Conservation (phyloP, 176 grass and related monocot genomes). For the Saccharum officinarum region DNA sequence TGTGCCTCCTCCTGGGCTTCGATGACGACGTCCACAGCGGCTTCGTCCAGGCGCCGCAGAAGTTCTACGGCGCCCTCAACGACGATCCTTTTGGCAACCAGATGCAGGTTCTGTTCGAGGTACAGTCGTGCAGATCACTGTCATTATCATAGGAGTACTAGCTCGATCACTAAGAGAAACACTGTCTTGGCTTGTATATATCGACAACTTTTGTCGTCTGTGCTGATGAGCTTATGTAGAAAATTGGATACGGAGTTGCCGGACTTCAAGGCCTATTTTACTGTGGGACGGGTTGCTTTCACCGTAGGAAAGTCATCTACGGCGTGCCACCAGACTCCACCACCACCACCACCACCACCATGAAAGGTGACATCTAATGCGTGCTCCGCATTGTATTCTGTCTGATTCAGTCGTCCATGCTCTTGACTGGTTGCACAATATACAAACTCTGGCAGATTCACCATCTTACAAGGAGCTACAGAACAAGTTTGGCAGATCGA, state of each 20-base stretch:
- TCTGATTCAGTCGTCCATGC: background rate
- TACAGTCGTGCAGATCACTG: background rate
- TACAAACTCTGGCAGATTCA: slow-evolving; percentile 20
- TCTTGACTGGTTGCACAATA: background rate
- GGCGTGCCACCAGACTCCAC: background rate
- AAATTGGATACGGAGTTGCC: background rate
- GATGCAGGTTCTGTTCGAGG: background rate
- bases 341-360: background rate
- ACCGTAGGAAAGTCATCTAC: slow-evolving; percentile 60
- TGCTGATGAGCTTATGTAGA: slow-evolving; percentile 8
- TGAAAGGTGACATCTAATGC: background rate
- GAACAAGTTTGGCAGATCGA: slow-evolving; percentile 27
- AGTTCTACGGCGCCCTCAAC: slow-evolving; percentile 40
- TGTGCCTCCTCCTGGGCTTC: slow-evolving; percentile 52
- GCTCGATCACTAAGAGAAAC: too few relatives aligned
- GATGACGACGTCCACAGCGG: slow-evolving; percentile 35
- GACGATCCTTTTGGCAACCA: slow-evolving; percentile 72
- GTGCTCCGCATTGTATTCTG: background rate
- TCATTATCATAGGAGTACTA: background rate
- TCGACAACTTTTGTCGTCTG: background rate
- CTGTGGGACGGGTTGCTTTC: slow-evolving; percentile 54
- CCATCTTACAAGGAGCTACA: slow-evolving; percentile 39
- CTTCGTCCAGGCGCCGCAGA: slow-evolving; percentile 50
- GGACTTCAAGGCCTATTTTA: slow-evolving; percentile 48
- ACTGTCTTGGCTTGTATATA: background rate